Evolutionary conservation across 2,329 filamentous ascomycete species (phyloP).

Genomic region (Podosphaera aphanis): DNA sequence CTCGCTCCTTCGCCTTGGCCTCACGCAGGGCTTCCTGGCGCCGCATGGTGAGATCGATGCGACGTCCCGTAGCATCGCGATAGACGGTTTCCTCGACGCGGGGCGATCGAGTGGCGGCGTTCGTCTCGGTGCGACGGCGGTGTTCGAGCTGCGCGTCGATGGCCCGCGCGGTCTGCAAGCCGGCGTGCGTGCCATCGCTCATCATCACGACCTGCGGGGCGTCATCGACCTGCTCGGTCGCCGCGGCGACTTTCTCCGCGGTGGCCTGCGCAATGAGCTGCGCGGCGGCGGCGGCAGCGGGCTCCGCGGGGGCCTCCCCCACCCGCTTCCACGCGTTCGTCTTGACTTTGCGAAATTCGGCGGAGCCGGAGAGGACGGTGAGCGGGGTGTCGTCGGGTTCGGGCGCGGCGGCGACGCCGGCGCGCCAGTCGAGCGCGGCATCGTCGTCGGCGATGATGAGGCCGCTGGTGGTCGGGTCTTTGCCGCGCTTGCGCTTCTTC

Average conservation of each 20-base stretch:
- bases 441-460: slow-evolving; percentile 45
- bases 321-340: slow-evolving; percentile 63
- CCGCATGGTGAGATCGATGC: slow-evolving; percentile 82
- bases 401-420: slow-evolving; percentile 17
- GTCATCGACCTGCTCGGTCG: slow-evolving; percentile 25
- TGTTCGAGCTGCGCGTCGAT: slow-evolving; percentile 46
- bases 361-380: slow-evolving; percentile 22
- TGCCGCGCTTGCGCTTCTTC: slow-evolving; percentile 41
- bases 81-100: slow-evolving; percentile 65
- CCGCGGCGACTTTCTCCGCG: slow-evolving; percentile 37
- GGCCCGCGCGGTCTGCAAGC: slow-evolving; percentile 61
- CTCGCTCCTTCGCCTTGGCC: slow-evolving; percentile 43
- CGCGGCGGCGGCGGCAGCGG: slow-evolving; percentile 42
- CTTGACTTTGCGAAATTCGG: slow-evolving; percentile 50
- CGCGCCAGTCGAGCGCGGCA: slow-evolving; percentile 22
- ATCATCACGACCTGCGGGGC: slow-evolving; percentile 36
- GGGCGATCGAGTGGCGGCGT: slow-evolving; percentile 19
- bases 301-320: slow-evolving; percentile 17
- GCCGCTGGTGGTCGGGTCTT: slow-evolving; percentile 20
- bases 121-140: slow-evolving; percentile 28
- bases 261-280: slow-evolving; percentile 53
- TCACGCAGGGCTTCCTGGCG: slow-evolving; percentile 66
- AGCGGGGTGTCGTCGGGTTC: slow-evolving; percentile 28
- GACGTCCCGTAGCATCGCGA: slow-evolving; percentile 78
- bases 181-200: slow-evolving; percentile 70